Base-by-base conservation (phyloP, 2,329 filamentous ascomycete species). In the Fusarium buharicum region DNA sequence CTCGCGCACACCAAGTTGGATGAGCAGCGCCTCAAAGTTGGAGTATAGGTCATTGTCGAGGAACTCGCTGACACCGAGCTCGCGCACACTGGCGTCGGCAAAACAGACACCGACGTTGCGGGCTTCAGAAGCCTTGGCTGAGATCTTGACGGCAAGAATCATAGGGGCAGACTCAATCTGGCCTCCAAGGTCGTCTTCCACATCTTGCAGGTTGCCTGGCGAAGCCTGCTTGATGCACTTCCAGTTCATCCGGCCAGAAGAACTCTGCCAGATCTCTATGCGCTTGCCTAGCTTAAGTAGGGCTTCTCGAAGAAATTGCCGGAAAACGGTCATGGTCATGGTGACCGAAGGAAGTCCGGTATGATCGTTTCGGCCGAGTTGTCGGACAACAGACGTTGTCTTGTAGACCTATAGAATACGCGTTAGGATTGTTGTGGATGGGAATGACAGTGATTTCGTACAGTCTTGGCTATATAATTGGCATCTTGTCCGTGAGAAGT, bases 21-120 rank as follows among this genome's bases (percentile, higher is more conserved):
- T 99, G 48, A 99, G 86, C 16, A 99, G 83, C 4, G 93, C 93
- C 78, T 99, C 95, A 67, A 99, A 96, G 75, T 99, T 99, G 48
- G 94, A 98, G 79, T 96, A 99, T 10, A 97, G 83, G 73, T 99
- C 95, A 72, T 98, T 99, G 81, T 99, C 95, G n/a, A 97, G 85
- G 66, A 99, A 99, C 74, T 99, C 96, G 81, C 92, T 97, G 50
- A 99, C 93, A 9, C 95, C 95, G 3, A 99, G 84, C 79, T 99
- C 95, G 47, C 95, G 86, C 22, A 98, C 94, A 66, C 92, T 97
- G 1, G 96, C 95, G 80, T 99, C 95, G 8, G 95, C 96, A 73
- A 99, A 99, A 77, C 95, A 98, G 6, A 99, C 94, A 9, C 95
- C 95, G 1, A 99, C 90, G 64, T 86, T 91, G 40, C 95, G 85